Evolutionary conservation across 192 early-diverging fungal species (phyloP).

Genomic region (Dissophora ornata): DNA sequence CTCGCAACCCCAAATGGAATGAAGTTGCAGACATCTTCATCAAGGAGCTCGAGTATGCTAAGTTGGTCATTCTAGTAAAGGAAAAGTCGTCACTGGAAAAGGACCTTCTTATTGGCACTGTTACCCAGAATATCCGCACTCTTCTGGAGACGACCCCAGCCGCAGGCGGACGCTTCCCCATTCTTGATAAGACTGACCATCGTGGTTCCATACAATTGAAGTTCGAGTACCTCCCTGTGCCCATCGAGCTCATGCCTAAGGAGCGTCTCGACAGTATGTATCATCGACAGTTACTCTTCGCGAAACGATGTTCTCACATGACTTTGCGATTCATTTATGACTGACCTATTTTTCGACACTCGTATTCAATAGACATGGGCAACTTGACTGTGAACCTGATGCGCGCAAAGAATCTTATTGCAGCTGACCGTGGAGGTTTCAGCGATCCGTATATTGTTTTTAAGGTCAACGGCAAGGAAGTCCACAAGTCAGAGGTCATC

Average conservation of each 20-base stretch:
- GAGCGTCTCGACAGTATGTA: constrained; percentile 66
- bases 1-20: constrained; percentile 50
- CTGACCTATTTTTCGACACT: not conserved
- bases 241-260: constrained; percentile 55
- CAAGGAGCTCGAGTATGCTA: constrained; percentile 69
- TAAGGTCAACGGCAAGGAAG: constrained; percentile 69
- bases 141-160: constrained; percentile 29
- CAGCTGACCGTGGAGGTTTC: constrained; percentile 76
- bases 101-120: constrained; percentile 46
- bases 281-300: too few species aligned
- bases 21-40: constrained; percentile 64
- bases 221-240: constrained; percentile 59
- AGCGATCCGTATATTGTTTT: constrained; percentile 82
- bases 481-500: constrained; percentile 73
- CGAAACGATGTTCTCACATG: too few species aligned
- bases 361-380: constrained; percentile 65
- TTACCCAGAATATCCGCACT: constrained; percentile 25
- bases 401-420: constrained; percentile 68
- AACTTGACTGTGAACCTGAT: constrained; percentile 69
- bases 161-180: constrained; percentile 30
- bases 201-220: constrained; percentile 52
- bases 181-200: constrained; percentile 34
- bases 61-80: constrained; percentile 56
- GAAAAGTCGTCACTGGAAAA: constrained; percentile 49
- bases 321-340: too few species aligned